Conservation (phyloP, 2,329 filamentous ascomycete species). For the Bipolaris oryzae region DNA sequence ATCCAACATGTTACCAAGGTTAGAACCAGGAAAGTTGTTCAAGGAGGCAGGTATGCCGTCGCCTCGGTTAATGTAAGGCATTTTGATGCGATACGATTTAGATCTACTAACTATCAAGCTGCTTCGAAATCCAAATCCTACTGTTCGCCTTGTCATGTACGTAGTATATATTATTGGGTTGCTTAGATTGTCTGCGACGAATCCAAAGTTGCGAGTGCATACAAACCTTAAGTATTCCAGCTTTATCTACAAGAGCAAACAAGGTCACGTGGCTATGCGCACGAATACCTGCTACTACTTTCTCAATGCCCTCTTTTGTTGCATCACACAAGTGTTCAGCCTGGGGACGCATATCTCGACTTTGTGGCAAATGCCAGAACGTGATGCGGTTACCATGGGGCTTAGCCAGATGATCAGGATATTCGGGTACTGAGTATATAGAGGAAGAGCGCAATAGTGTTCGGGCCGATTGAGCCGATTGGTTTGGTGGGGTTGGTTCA, state of each 20-base stretch:
- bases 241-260: constrained; percentile 5
- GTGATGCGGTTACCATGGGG: background rate
- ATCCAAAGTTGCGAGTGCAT: background rate
- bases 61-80: background rate
- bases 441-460: constrained; percentile 2
- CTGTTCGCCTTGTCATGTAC: background rate
- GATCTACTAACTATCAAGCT: background rate
- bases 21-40: too few relatives aligned
- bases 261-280: background rate
- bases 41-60: background rate
- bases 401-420: background rate
- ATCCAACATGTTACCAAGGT: too few relatives aligned
- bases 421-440: background rate
- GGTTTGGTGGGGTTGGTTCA: too few relatives aligned
- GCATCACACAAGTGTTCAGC: background rate
- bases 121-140: constrained; percentile 6
- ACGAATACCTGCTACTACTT: background rate
- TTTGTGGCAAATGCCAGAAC: constrained; percentile 7
- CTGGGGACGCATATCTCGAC: background rate
- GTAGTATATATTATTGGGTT: constrained; percentile 5
- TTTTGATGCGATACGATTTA: background rate
- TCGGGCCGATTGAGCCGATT: background rate
- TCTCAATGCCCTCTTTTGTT: background rate
- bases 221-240: constrained; percentile 2
- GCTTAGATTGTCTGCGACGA: constrained; percentile 1